Evolutionary conservation across 2,329 filamentous ascomycete genomes (phyloP).

Genomic region (Botryotinia narcissicola): DNA sequence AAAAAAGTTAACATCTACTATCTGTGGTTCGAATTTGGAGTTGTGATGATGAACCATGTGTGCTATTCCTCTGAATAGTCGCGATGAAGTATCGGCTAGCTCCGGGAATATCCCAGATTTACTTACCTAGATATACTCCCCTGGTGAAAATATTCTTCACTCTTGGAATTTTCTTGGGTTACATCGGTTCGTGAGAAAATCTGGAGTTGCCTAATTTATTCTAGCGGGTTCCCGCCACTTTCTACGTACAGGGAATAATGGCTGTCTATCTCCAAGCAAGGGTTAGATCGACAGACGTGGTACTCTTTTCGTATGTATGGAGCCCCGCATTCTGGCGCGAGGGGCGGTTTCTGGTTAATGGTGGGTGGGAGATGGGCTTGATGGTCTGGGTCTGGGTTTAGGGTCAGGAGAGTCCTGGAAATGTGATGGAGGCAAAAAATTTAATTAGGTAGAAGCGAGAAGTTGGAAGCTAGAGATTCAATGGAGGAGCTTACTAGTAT

Average conservation of each 20-base stretch:
- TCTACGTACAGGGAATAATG: not conserved
- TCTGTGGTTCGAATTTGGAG: not conserved
- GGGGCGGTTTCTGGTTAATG: not conserved
- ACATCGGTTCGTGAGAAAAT: not conserved
- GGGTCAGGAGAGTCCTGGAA: not conserved
- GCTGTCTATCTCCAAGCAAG: not conserved
- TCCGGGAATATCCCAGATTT: not conserved
- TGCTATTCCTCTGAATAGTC: not conserved
- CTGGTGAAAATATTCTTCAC: not conserved
- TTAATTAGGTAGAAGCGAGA: not conserved
- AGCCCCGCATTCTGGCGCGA: not conserved
- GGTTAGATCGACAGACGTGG: not conserved
- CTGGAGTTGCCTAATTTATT: not conserved
- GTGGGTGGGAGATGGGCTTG: not conserved
- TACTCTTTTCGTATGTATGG: not conserved
- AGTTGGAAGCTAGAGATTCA: not conserved
- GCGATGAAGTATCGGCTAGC: not conserved
- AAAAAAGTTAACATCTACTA: slow-evolving; percentile 9
- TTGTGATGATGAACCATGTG: not conserved
- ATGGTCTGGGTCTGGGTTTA: not conserved
- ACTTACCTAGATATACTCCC: not conserved
- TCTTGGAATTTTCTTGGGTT: not conserved
- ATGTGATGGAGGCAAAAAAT: not conserved
- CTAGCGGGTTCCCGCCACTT: not conserved
- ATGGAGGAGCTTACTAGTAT: not conserved